These are phyloP conservation scores for Ceratobasidium sp. DNA, from an alignment of 1,284 basidiomycete species.

Conservation along the genomic window DNA sequence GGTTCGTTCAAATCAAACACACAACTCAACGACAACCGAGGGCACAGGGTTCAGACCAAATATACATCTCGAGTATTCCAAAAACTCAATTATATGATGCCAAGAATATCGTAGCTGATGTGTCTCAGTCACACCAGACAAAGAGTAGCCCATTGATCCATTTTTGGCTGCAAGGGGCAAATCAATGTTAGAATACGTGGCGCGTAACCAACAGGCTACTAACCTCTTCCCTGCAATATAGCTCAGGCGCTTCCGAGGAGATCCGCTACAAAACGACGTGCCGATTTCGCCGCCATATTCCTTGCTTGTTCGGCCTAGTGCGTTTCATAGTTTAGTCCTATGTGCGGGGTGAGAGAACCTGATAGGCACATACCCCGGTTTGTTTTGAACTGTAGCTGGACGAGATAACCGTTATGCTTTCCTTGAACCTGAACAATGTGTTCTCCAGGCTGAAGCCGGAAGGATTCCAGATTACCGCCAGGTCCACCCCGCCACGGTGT, in stretches of 20 bases:
- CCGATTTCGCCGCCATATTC: neutral
- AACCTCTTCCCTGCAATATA: neutral
- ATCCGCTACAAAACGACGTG: neutral
- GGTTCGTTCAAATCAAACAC: no score
- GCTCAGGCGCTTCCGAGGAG: neutral
- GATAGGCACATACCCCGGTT: slow-evolving; percentile 1
- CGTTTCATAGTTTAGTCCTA: neutral
- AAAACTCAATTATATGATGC: no score
- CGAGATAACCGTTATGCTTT: neutral
- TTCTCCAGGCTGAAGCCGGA: neutral
- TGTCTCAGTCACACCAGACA: no score
- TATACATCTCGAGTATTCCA: no score
- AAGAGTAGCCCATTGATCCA: neutral
- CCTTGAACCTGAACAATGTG: neutral
- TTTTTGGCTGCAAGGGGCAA: neutral
- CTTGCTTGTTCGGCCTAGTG: slow-evolving; percentile 2
- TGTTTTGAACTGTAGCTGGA: neutral
- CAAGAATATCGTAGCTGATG: no score
- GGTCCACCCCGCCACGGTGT: no score
- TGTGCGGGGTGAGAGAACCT: no score
- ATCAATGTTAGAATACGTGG: no score
- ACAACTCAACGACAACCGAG: no score
- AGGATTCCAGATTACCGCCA: neutral
- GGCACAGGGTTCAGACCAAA: no score
- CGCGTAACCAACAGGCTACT: no score